phyloP scores from a whole-genome alignment of 164 flowering plant species.

The Tetracentron sinense region DNA sequence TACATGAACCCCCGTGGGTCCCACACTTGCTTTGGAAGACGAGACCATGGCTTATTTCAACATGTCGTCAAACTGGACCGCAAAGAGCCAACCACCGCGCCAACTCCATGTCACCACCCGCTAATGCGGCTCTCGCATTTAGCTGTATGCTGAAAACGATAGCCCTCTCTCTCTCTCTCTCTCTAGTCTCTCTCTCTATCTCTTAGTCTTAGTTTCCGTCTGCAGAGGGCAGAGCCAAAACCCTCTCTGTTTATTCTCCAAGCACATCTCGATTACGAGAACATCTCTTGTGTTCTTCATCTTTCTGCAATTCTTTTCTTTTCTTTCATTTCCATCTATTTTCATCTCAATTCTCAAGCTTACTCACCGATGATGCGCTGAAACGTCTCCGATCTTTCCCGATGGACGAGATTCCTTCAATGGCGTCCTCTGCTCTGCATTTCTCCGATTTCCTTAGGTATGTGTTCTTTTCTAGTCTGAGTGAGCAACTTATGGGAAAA shows the following conservation, averaged over 20 bases:
- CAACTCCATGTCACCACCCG: no score
- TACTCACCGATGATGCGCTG: not conserved
- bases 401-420: not conserved
- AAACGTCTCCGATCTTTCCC: not conserved
- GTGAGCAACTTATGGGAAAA: not conserved
- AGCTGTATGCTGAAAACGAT: conserved; percentile 10
- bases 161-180: conserved; percentile 8
- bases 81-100: not conserved
- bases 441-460: not conserved
- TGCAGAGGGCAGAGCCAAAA: not conserved
- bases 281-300: not conserved
- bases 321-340: not conserved
- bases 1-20: no score
- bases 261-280: not conserved
- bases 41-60: no score
- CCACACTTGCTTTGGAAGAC: no score
- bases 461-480: no score
- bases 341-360: not conserved
- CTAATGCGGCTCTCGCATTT: not conserved
- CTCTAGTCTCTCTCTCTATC: not conserved
- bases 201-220: not conserved
- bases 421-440: not conserved
- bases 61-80: not conserved
- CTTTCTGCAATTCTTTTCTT: not conserved
- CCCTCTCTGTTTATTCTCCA: not conserved